Evolutionary conservation across 768 basidiomycete species (phyloP), one percentile per base, ranked within the genome.

Genomic region (Russula sp.): DNA sequence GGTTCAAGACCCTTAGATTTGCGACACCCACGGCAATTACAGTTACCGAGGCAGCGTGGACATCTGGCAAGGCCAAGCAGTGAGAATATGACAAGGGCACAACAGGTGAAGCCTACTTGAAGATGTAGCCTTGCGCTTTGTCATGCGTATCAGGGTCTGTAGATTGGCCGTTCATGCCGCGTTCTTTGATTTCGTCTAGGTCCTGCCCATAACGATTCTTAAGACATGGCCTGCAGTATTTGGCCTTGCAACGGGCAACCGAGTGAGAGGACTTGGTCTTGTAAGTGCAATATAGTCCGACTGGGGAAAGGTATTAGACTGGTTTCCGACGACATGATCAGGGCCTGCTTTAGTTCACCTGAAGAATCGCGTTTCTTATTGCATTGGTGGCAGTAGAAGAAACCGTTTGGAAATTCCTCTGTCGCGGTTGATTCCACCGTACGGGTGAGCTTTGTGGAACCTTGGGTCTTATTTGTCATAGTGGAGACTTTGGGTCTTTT

Each of bases 341-440:
- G 42, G 7, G 46, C 9, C 36, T 26, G 61, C 34, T 7, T 30
- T 14, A 18, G 70, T 79, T 57, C 52, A 87, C 88, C 75, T 52
- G 75, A 71, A 32, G 73, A 71, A 67, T 83, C 84, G 57, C 84
- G 83, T 68, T 86, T 88, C 71, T 80, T 81, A 66, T 78, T 79
- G 73, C 90, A 90, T 70, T 90, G 89, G 72, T 90, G 90, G 67
- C 90, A 91, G 67, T 85, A 83, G 56, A 83, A 73, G 54, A 72
- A 79, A 70, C 69, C 80, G 30, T 74, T 75, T 40, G 78, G 77
- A 62, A 68, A 73, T 44, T 76, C 74, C 22, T 75, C 62, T 13
- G 67, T 68, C 24, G 59, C 54, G 62, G 70, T 66, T 50, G 64
- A 57, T 32, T 26, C n/a, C 16, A 26, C 59, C 0, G 49, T 50